Evolutionary conservation across 306 rosid species (phyloP).

Genomic region (Glycine latifolia): DNA sequence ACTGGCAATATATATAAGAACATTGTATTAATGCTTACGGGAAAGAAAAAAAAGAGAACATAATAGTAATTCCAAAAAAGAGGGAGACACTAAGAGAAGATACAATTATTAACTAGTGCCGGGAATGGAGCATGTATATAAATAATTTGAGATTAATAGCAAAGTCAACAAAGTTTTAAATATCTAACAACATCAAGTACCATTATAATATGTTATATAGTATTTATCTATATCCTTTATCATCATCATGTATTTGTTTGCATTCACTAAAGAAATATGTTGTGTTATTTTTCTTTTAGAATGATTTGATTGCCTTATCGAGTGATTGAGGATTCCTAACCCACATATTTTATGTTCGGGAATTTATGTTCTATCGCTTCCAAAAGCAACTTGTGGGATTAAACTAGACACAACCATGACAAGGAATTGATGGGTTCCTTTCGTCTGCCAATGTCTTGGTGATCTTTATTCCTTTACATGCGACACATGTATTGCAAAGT

Average conservation of each 20-base stretch:
- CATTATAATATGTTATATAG: conserved; percentile 42
- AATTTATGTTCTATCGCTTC: conserved; percentile 51
- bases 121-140: background rate
- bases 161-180: conserved; percentile 44
- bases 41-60: background rate
- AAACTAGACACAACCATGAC: conserved; percentile 33
- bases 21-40: background rate
- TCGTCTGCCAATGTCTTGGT: background rate
- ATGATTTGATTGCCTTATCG: conserved; percentile 49
- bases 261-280: conserved; percentile 55
- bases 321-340: conserved; percentile 55
- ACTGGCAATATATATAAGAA: conserved; percentile 27
- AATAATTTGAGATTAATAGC: conserved; percentile 10
- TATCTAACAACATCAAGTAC: conserved; percentile 35
- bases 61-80: background rate
- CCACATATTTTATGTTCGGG: conserved; percentile 42
- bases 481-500: background rate
- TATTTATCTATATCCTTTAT: conserved; percentile 54
- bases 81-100: conserved; percentile 39
- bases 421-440: conserved; percentile 43
- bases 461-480: too few species aligned
- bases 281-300: conserved; percentile 65
- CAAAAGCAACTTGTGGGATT: conserved; percentile 44
- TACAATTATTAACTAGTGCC: background rate
- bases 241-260: conserved; percentile 61